phyloP scores from a whole-genome alignment of 139 green algal genomes.

The Picocystis salinarum region DNA sequence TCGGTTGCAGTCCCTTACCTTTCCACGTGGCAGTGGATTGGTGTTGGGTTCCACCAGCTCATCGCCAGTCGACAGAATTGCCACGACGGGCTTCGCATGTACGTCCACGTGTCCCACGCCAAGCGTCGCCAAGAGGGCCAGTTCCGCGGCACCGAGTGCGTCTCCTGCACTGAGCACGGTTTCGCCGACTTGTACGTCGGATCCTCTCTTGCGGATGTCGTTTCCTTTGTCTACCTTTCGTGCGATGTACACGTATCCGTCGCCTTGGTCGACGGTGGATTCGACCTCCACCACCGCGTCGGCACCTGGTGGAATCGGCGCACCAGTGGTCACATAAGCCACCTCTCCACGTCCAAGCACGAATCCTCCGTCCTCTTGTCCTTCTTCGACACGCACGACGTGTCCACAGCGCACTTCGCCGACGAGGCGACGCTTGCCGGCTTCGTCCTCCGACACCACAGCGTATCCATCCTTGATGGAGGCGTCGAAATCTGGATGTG shows the following conservation, averaged over 20 bases:
- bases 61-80: conserved; percentile 72
- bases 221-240: conserved; percentile 12
- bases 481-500: neutral
- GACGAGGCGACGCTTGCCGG: neutral
- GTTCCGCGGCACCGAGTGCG: conserved; percentile 46
- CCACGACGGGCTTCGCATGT: conserved; percentile 26
- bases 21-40: conserved; percentile 19
- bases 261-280: neutral
- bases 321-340: conserved; percentile 16
- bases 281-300: conserved; percentile 24
- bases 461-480: conserved; percentile 1
- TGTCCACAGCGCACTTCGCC: neutral
- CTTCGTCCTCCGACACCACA: neutral
- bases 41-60: conserved; percentile 39
- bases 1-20: conserved; percentile 79
- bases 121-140: conserved; percentile 78
- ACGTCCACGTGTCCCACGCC: conserved; percentile 35
- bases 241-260: conserved; percentile 8
- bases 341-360: neutral
- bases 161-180: conserved; percentile 46
- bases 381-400: too few species aligned
- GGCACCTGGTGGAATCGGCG: conserved; percentile 17
- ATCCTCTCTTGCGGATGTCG: conserved; percentile 18
- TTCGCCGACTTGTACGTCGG: conserved; percentile 22
- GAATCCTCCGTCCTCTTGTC: neutral